Conservation (phyloP, 768 basidiomycete species). For the Flagelloscypha sp. region DNA sequence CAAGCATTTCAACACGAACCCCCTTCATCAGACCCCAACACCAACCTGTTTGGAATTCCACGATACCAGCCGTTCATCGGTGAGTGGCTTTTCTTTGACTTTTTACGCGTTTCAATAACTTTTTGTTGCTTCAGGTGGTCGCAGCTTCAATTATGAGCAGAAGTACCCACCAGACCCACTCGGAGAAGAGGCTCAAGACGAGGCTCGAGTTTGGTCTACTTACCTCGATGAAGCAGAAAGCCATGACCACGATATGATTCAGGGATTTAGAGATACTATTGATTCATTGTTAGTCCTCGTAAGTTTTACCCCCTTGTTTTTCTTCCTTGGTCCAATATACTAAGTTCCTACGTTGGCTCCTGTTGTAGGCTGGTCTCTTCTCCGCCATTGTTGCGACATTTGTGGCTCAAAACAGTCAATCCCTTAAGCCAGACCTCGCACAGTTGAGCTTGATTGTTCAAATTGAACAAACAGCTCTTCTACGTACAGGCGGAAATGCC, state of each 20-base stretch:
- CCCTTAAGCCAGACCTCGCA: not conserved
- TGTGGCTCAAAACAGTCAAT: not conserved
- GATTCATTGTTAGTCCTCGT: constrained; percentile 3
- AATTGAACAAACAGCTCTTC: no score
- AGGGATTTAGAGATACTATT: constrained; percentile 2
- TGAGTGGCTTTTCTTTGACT: constrained; percentile 4
- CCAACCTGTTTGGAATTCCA: no score
- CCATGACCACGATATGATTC: constrained; percentile 4
- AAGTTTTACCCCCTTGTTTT: no score
- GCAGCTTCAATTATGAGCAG: constrained; percentile 3
- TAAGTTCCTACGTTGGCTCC: no score
- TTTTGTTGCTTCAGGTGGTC: not conserved
- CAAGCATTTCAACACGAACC: no score
- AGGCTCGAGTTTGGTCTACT: constrained; percentile 8
- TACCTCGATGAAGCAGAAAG: constrained; percentile 7
- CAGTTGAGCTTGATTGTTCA: not conserved
- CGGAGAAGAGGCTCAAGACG: constrained; percentile 5
- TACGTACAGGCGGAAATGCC: not conserved
- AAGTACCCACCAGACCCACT: constrained; percentile 7
- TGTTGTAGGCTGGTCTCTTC: constrained; percentile 2
- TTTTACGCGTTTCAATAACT: constrained; percentile 6
- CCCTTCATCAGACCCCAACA: no score
- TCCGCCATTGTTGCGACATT: constrained; percentile 1
- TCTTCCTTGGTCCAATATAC: no score
- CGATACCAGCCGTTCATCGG: no score